Evolutionary conservation across 345 rosid species (phyloP).

Genomic region (Gossypium turneri): DNA sequence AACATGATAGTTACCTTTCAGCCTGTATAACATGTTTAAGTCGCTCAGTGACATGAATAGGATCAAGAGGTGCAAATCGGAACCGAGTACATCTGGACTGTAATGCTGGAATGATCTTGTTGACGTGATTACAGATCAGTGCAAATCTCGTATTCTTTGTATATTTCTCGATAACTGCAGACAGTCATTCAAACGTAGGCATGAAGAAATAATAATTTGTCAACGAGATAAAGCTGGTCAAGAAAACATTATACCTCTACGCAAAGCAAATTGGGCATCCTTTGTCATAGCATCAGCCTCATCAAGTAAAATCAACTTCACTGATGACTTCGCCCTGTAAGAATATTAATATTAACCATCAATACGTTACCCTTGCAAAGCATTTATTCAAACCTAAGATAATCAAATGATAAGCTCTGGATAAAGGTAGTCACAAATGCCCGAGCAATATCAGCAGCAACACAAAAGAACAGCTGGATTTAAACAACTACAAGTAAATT

Average conservation of each 20-base stretch:
- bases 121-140: constrained; percentile 89
- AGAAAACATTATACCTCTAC: constrained; percentile 51
- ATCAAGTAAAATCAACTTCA: constrained; percentile 87
- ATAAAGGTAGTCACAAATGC: not conserved
- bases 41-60: constrained; percentile 61
- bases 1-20: constrained; percentile 55
- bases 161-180: constrained; percentile 88
- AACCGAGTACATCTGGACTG: constrained; percentile 97
- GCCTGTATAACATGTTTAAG: constrained; percentile 75
- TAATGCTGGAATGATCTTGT: constrained; percentile 94
- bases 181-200: constrained; percentile 19
- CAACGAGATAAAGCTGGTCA: not conserved
- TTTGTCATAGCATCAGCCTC: constrained; percentile 99
- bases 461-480: not conserved
- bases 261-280: constrained; percentile 98
- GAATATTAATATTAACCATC: constrained; percentile 8
- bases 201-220: not conserved
- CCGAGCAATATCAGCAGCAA: not conserved
- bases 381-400: not conserved
- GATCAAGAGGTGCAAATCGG: constrained; percentile 92
- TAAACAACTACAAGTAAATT: not conserved
- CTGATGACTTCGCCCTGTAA: constrained; percentile 61
- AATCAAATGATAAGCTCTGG: not conserved
- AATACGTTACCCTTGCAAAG: not conserved
- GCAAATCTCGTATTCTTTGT: constrained; percentile 93